Evolutionary conservation across 2,329 filamentous ascomycete species (phyloP).

Genomic region (Fusarium luffae): DNA sequence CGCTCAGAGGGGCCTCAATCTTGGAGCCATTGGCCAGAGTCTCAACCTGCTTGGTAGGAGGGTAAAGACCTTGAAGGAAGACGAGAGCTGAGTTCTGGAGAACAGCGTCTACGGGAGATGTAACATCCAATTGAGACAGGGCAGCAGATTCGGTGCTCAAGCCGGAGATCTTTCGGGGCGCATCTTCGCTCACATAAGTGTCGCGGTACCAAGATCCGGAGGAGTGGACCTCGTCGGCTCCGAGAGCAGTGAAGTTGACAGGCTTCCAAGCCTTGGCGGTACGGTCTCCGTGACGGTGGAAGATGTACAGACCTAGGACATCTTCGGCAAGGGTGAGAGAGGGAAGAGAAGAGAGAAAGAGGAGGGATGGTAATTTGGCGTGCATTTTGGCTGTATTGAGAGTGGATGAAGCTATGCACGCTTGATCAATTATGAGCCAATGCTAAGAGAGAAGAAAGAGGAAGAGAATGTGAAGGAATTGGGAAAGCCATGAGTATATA

Average conservation of each 20-base stretch:
- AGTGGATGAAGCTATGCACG: slow-evolving; percentile 18
- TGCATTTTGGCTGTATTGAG: slow-evolving; percentile 49
- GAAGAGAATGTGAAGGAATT: background rate
- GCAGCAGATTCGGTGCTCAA: slow-evolving; percentile 75
- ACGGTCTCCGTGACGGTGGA: slow-evolving; percentile 90
- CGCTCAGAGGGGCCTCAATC: slow-evolving; percentile 75
- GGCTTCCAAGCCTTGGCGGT: slow-evolving; percentile 80
- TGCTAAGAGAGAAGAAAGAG: background rate
- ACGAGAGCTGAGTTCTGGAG: slow-evolving; percentile 82
- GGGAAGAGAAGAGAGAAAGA: slow-evolving; percentile 52
- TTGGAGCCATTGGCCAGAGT: slow-evolving; percentile 76
- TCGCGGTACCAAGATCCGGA: slow-evolving; percentile 80
- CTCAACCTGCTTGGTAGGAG: slow-evolving; percentile 72
- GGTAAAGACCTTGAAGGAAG: slow-evolving; percentile 89
- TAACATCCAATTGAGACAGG: slow-evolving; percentile 76
- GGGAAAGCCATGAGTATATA: background rate
- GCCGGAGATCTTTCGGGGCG: slow-evolving; percentile 70
- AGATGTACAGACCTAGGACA: slow-evolving; percentile 85
- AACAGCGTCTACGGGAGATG: slow-evolving; percentile 78
- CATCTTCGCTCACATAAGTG: slow-evolving; percentile 75
- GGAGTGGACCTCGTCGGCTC: slow-evolving; percentile 78
- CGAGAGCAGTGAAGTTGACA: slow-evolving; percentile 80
- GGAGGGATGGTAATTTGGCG: slow-evolving; percentile 53
- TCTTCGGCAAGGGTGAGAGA: slow-evolving; percentile 66
- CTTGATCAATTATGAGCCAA: background rate